Conservation (phyloP, 805 yeast genomes). For the Wickerhamomyces bovis region DNA sequence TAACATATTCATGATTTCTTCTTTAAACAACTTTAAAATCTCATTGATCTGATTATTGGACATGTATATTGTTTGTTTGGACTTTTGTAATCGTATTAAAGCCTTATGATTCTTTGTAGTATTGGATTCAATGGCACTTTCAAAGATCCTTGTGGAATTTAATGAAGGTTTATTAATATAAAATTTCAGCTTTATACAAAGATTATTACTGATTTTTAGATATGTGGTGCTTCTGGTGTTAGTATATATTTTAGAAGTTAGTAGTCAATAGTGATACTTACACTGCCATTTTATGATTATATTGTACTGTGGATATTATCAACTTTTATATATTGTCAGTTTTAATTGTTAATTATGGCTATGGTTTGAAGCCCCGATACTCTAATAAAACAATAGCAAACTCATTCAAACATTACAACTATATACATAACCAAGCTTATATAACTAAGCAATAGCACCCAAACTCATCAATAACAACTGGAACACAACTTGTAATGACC, state of each 20-base stretch:
- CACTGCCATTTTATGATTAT: not conserved
- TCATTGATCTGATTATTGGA: slow-evolving; percentile 17
- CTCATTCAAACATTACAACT: not conserved
- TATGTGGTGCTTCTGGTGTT: not conserved
- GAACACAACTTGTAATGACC: slow-evolving; percentile 82
- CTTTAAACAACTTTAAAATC: slow-evolving; percentile 11
- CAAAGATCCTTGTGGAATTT: slow-evolving; percentile 5
- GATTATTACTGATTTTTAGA: not conserved
- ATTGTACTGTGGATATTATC: no score
- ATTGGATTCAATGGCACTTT: slow-evolving; percentile 17
- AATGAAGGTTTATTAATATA: not conserved
- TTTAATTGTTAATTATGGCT: no score
- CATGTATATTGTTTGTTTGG: slow-evolving; percentile 12
- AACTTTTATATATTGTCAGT: no score
- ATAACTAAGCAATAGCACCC: slow-evolving; percentile 53
- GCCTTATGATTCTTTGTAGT: slow-evolving; percentile 16
- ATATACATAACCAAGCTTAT: not conserved
- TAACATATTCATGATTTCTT: slow-evolving; percentile 9
- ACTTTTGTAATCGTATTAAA: slow-evolving; percentile 9
- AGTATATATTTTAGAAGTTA: no score
- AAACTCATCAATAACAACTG: slow-evolving; percentile 80
- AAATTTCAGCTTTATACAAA: not conserved
- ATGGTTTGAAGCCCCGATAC: not conserved
- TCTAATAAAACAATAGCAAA: no score
- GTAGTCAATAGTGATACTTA: no score